Percentiles rank a stretch among this genome's conserved stretches.
These are phyloP conservation scores for Phytophthora pluvialis DNA, from an alignment of 352 stramenopile genomes.

Conservation along the genomic window DNA sequence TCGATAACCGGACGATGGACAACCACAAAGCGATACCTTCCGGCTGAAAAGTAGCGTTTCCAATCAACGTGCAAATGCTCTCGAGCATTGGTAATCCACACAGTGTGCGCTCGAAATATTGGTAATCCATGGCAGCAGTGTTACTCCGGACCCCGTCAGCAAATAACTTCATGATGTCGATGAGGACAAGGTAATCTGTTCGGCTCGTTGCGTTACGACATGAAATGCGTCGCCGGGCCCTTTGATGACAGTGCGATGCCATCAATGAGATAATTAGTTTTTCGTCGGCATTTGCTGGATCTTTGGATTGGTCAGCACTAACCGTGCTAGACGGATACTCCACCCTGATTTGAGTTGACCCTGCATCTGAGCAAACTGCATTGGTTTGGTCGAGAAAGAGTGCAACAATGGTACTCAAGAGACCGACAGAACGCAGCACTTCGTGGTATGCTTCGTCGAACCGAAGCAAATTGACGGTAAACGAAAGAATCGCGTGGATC, in stretches of 20 bases:
- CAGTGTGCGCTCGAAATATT: conserved; percentile 39
- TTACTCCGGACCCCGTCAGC: conserved; percentile 11
- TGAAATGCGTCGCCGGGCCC: conserved; percentile 11
- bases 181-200: conserved; percentile 44
- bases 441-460: conserved; percentile 53
- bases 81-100: conserved; percentile 54
- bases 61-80: conserved; percentile 48
- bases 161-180: conserved; percentile 54
- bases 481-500: conserved; percentile 45
- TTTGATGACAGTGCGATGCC: conserved; percentile 65
- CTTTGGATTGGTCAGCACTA: conserved; percentile 32
- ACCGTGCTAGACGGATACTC: conserved; percentile 56
- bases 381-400: conserved; percentile 55
- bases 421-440: conserved; percentile 45
- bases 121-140: conserved; percentile 22
- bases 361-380: conserved; percentile 31
- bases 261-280: conserved; percentile 46
- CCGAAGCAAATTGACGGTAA: conserved; percentile 49
- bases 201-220: conserved; percentile 22
- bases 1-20: conserved; percentile 40
- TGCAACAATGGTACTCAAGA: conserved; percentile 43
- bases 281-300: conserved; percentile 40
- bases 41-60: conserved; percentile 40
- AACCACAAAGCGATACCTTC: conserved; percentile 48
- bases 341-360: conserved; percentile 49